Percentiles rank a stretch among this genome's conserved stretches.
Evolutionary conservation across 495 filamentous ascomycete genomes (phyloP).

Genomic region (Penicillium salamii): DNA sequence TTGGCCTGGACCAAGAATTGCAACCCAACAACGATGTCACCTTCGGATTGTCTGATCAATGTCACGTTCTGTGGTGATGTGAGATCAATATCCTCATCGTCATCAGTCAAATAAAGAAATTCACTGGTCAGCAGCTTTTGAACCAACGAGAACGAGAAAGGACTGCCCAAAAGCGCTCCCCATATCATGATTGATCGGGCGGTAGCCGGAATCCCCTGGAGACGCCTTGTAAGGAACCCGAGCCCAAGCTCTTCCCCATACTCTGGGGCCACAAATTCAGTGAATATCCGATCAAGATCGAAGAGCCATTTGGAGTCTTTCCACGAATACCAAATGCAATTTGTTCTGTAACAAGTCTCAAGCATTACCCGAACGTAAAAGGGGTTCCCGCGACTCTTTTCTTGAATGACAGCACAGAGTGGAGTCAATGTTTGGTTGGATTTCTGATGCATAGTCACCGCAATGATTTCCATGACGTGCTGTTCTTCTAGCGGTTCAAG

Average conservation of each 20-base stretch:
- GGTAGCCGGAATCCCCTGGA: slow-evolving; percentile 70
- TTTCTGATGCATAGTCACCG: slow-evolving; percentile 61
- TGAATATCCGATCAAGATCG: slow-evolving; percentile 77
- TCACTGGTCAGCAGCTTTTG: slow-evolving; percentile 70
- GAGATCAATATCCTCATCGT: slow-evolving; percentile 33
- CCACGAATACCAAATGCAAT: slow-evolving; percentile 87
- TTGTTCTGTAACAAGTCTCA: slow-evolving; percentile 79
- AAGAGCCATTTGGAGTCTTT: slow-evolving; percentile 76
- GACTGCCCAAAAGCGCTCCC: slow-evolving; percentile 74
- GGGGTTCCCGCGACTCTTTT: slow-evolving; percentile 77
- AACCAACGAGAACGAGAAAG: slow-evolving; percentile 78
- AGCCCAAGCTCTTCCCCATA: slow-evolving; percentile 76
- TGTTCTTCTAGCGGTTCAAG: slow-evolving; percentile 68
- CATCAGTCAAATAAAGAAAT: slow-evolving; percentile 51
- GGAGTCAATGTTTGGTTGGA: slow-evolving; percentile 38
- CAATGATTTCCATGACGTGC: slow-evolving; percentile 73
- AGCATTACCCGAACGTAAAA: slow-evolving; percentile 91
- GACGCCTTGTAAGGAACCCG: slow-evolving; percentile 71
- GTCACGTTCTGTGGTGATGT: slow-evolving; percentile 31
- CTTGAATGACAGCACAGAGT: slow-evolving; percentile 68
- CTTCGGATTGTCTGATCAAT: slow-evolving; percentile 35
- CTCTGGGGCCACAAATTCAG: slow-evolving; percentile 71
- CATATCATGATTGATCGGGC: slow-evolving; percentile 79
- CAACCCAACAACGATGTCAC: slow-evolving; percentile 68
- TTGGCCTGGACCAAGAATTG: slow-evolving; percentile 74